A percentile compares a stretch with the other conserved stretches of the same genome.
phyloP scores from a whole-genome alignment of 2,329 filamentous ascomycete species.

The Colletotrichum agaves region DNA sequence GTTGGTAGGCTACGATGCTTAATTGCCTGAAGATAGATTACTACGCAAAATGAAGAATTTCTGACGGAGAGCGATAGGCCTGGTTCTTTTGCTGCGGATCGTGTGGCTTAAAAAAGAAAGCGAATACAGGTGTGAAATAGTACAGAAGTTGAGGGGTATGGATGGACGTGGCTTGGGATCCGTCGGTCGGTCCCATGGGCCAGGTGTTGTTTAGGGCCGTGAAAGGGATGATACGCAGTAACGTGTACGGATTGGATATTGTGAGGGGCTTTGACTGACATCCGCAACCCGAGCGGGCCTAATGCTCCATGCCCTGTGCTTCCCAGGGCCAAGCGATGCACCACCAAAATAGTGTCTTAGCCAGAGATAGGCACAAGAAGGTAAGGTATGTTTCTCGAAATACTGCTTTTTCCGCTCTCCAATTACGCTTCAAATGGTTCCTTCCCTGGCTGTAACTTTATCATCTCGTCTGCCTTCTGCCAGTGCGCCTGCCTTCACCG shows the following conservation, averaged over 20 bases:
- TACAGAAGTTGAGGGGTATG: not conserved
- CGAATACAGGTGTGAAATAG: not conserved
- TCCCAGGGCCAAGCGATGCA: not conserved
- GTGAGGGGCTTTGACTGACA: slow-evolving; percentile 24
- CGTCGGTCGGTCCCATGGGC: slow-evolving; percentile 1
- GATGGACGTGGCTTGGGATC: slow-evolving; percentile 5
- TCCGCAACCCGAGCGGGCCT: slow-evolving; percentile 25
- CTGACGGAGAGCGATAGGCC: not conserved
- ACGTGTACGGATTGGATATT: slow-evolving; percentile 5
- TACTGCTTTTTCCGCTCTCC: not conserved
- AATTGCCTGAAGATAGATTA: slow-evolving; percentile 10
- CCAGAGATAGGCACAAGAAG: too few relatives aligned
- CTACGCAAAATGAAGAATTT: slow-evolving; percentile 14
- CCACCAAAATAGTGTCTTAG: too few relatives aligned
- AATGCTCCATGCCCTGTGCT: slow-evolving; percentile 21
- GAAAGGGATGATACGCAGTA: slow-evolving; percentile 6
- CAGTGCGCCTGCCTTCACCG: not conserved
- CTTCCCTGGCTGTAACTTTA: not conserved
- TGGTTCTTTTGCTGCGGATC: not conserved
- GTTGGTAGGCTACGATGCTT: not conserved
- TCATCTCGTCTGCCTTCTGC: not conserved
- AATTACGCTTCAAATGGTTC: not conserved
- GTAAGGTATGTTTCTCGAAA: not conserved
- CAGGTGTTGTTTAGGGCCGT: not conserved
- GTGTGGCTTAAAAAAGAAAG: slow-evolving; percentile 24